These are phyloP conservation scores for Stentor coeruleus DNA, from an alignment of 73 alveolate genomes.

Conservation along the genomic window DNA sequence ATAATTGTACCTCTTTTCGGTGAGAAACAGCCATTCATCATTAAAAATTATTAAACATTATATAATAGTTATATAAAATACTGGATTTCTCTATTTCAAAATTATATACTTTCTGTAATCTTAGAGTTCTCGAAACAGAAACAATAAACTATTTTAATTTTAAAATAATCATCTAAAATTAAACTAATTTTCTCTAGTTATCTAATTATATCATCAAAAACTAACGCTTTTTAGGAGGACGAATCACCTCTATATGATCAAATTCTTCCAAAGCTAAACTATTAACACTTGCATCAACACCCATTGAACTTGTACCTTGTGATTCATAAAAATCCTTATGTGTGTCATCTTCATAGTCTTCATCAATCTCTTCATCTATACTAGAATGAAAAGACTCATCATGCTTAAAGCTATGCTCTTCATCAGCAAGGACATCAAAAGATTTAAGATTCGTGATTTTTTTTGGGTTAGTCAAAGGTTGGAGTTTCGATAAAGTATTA, in stretches of 20 bases:
- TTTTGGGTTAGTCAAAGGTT: not conserved
- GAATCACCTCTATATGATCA: constrained; percentile 23
- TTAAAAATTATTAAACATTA: too few relatives aligned
- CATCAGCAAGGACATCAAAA: constrained; percentile 2
- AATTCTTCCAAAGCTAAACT: constrained; percentile 28
- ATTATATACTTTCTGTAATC: too few relatives aligned
- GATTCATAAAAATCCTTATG: constrained; percentile 13
- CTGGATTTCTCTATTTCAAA: too few relatives aligned
- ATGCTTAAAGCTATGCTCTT: not conserved
- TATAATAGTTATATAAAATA: too few relatives aligned
- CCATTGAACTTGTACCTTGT: constrained; percentile 17
- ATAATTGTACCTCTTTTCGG: too few relatives aligned
- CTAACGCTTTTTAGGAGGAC: too few relatives aligned
- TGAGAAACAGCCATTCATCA: too few relatives aligned
- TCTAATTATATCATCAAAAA: too few relatives aligned
- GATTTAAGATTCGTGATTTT: not conserved
- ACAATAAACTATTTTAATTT: too few relatives aligned
- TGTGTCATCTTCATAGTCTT: not conserved
- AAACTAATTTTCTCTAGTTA: too few relatives aligned
- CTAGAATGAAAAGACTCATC: constrained; percentile 2
- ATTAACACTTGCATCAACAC: constrained; percentile 20
- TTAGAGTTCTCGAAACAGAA: too few relatives aligned
- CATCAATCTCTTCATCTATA: not conserved
- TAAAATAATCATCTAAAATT: too few relatives aligned
- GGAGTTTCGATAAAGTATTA: not conserved